These are phyloP conservation scores for Tuber umbilicatum DNA, from an alignment of 495 filamentous ascomycete species.

Conservation along the genomic window DNA sequence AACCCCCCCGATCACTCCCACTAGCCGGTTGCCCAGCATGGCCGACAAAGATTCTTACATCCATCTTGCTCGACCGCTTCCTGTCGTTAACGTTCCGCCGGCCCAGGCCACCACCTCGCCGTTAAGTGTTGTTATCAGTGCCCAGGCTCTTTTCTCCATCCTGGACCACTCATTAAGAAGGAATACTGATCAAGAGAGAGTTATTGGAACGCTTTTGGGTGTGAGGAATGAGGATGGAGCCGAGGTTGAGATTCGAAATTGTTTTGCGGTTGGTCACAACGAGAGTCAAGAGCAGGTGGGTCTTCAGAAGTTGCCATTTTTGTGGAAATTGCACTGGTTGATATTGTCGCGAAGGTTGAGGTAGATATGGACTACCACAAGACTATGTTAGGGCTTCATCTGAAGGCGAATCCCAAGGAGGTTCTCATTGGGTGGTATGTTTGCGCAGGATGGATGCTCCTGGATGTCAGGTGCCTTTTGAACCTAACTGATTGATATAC, in stretches of 20 bases:
- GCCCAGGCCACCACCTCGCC: slow-evolving; percentile 63
- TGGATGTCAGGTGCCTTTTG: background rate
- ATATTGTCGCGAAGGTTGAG: slow-evolving; percentile 55
- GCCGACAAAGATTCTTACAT: slow-evolving; percentile 78
- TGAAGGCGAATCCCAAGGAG: slow-evolving; percentile 89
- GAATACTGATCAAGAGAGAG: slow-evolving; percentile 80
- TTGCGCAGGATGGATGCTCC: background rate
- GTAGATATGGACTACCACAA: slow-evolving; percentile 99
- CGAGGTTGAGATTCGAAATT: slow-evolving; percentile 89
- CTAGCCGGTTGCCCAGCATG: slow-evolving; percentile 55
- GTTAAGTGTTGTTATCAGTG: slow-evolving; percentile 86
- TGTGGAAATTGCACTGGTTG: background rate
- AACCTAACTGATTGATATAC: slow-evolving; percentile 1
- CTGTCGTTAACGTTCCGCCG: slow-evolving; percentile 66
- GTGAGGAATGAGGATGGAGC: slow-evolving; percentile 88
- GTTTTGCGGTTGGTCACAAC: slow-evolving; percentile 95
- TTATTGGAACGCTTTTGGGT: slow-evolving; percentile 92
- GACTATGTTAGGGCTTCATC: slow-evolving; percentile 89
- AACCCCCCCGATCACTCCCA: slow-evolving; percentile 2
- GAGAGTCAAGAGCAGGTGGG: slow-evolving; percentile 81
- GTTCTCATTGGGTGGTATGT: slow-evolving; percentile 77
- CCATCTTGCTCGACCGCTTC: slow-evolving; percentile 87
- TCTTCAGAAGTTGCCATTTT: background rate
- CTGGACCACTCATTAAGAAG: slow-evolving; percentile 92
- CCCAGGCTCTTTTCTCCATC: slow-evolving; percentile 92